phyloP scores from a whole-genome alignment of 257 asterid genomes.

The Cynanchum wilfordii region DNA sequence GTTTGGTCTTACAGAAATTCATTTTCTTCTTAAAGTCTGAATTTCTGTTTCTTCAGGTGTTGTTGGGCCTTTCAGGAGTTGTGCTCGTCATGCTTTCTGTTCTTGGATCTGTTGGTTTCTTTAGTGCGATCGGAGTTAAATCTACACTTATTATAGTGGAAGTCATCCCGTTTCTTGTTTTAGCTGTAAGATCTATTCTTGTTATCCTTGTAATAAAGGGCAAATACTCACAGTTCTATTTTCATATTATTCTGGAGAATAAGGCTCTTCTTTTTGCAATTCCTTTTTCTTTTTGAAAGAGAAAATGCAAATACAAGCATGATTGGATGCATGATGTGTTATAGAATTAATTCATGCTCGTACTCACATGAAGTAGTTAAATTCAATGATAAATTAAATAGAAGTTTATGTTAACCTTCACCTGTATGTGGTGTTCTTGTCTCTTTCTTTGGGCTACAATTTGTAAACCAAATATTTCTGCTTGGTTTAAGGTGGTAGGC shows the following conservation, averaged over 20 bases:
- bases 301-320: neutral
- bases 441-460: neutral
- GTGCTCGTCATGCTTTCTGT: conserved; percentile 95
- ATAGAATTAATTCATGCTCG: neutral
- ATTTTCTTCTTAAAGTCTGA: conserved; percentile 10
- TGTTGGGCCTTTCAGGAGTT: conserved; percentile 94
- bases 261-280: neutral
- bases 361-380: neutral
- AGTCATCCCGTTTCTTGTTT: conserved; percentile 99
- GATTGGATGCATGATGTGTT: neutral
- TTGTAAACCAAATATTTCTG: too few relatives aligned
- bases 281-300: neutral
- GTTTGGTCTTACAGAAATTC: neutral
- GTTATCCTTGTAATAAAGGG: conserved; percentile 9
- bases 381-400: neutral
- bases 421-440: neutral
- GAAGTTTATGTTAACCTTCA: neutral
- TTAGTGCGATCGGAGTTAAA: conserved; percentile 91
- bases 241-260: neutral
- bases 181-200: conserved; percentile 68
- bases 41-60: conserved; percentile 48
- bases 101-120: conserved; percentile 96
- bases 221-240: neutral
- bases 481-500: neutral
- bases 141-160: conserved; percentile 98